phyloP scores from a whole-genome alignment of 2,329 filamentous ascomycete genomes.

The Fusarium setosum region DNA sequence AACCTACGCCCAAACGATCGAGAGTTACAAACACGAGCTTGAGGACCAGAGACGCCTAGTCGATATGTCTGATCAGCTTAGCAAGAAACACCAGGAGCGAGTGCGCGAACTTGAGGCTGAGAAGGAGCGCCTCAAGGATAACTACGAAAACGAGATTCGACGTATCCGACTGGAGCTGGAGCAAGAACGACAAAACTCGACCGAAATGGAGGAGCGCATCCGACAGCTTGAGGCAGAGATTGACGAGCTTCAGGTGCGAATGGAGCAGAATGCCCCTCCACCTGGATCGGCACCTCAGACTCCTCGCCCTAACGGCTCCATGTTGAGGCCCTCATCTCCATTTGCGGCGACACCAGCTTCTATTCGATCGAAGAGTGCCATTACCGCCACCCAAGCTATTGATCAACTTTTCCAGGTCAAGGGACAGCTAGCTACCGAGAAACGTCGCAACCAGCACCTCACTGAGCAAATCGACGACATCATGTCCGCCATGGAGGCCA shows the following conservation, averaged over 20 bases:
- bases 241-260: conserved; percentile 62
- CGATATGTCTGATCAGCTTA: conserved; percentile 82
- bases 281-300: conserved; percentile 67
- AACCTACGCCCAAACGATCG: conserved; percentile 81
- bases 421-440: conserved; percentile 78
- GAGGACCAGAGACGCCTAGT: conserved; percentile 84
- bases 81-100: conserved; percentile 76
- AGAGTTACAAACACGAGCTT: conserved; percentile 87
- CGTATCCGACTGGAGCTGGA: conserved; percentile 68
- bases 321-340: conserved; percentile 67
- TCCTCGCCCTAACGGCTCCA: conserved; percentile 68
- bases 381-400: conserved; percentile 72
- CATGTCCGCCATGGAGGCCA: conserved; percentile 84
- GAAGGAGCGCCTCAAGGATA: conserved; percentile 69
- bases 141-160: conserved; percentile 70
- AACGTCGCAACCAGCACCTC: conserved; percentile 79
- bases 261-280: conserved; percentile 55
- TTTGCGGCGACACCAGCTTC: conserved; percentile 69
- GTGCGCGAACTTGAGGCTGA: conserved; percentile 77
- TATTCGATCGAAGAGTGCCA: conserved; percentile 63
- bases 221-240: conserved; percentile 65
- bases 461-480: conserved; percentile 85
- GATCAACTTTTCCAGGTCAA: conserved; percentile 76
- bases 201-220: conserved; percentile 59
- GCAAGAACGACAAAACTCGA: conserved; percentile 60